Percentiles rank a stretch among this genome's conserved stretches.
These are phyloP conservation scores for Albifimbria verrucaria DNA, from an alignment of 2,329 filamentous ascomycete species.

Conservation along the genomic window DNA sequence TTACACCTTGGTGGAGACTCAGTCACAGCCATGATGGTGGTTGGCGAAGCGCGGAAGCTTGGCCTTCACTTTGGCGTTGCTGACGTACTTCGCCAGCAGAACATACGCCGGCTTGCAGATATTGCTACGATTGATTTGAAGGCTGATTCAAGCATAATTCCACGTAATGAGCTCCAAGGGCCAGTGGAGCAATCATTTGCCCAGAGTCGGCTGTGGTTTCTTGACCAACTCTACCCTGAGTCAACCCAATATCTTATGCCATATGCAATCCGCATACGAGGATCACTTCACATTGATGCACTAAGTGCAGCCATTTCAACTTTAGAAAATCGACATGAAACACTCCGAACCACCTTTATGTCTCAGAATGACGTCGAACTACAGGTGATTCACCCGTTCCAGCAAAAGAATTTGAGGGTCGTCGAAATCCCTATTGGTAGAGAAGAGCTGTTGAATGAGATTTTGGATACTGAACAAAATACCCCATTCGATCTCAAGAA, in stretches of 20 bases:
- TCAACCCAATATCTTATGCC: conserved; percentile 12
- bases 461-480: conserved; percentile 6
- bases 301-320: conserved; percentile 7
- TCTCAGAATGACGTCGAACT: conserved; percentile 1
- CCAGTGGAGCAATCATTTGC: conserved; percentile 12
- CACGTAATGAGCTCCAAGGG: not conserved
- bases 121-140: not conserved
- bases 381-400: conserved; percentile 6
- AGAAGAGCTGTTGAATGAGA: not conserved
- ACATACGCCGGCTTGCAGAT: not conserved
- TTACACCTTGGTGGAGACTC: conserved; percentile 24
- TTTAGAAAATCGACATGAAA: conserved; percentile 15
- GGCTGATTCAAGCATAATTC: not conserved
- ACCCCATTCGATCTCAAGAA: conserved; percentile 7
- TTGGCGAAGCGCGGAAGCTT: conserved; percentile 1
- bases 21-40: conserved; percentile 15
- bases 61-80: not conserved
- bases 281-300: conserved; percentile 8
- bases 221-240: conserved; percentile 13
- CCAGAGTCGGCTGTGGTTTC: conserved; percentile 15
- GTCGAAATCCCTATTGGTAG: conserved; percentile 2
- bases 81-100: not conserved
- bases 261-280: conserved; percentile 7
- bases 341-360: conserved; percentile 13
- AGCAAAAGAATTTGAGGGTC: not conserved